Conservation (phyloP, 2,329 filamentous ascomycete genomes). For the Harringtonia lauricola region DNA sequence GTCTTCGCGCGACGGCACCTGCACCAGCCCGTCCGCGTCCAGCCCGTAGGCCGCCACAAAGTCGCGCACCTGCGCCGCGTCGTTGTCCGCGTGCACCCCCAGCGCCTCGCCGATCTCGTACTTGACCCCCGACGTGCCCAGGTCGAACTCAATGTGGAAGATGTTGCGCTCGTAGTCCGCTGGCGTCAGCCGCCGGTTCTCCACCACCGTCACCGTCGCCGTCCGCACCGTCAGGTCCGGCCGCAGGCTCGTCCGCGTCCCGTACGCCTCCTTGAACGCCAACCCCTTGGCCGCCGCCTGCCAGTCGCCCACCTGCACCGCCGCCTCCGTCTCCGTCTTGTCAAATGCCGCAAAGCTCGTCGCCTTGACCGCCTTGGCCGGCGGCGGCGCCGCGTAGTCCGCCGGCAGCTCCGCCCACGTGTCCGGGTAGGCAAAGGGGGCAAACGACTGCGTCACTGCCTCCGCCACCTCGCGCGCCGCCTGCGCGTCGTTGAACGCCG, state of each 20-base stretch:
- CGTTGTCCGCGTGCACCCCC: conserved; percentile 92
- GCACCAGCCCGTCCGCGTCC: conserved; percentile 72
- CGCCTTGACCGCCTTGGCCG: conserved; percentile 54
- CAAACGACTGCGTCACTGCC: conserved; percentile 55
- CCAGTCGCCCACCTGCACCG: conserved; percentile 60
- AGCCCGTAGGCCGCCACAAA: conserved; percentile 91
- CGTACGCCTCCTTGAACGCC: conserved; percentile 89
- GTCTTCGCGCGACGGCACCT: conserved; percentile 80
- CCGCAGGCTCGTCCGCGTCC: conserved; percentile 60
- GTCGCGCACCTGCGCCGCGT: conserved; percentile 62
- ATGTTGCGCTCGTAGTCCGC: conserved; percentile 91
- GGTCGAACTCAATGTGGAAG: conserved; percentile 98
- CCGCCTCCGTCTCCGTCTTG: conserved; percentile 62
- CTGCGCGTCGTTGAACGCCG: conserved; percentile 38
- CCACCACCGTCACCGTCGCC: conserved; percentile 78
- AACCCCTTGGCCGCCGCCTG: conserved; percentile 77
- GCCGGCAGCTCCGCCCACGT: conserved; percentile 65
- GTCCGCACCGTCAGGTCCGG: conserved; percentile 84
- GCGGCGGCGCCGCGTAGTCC: conserved; percentile 39
- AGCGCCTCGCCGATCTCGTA: conserved; percentile 98
- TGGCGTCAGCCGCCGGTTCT: conserved; percentile 89
- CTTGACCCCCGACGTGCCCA: conserved; percentile 79
- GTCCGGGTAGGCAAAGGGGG: conserved; percentile 34
- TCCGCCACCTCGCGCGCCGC: conserved; percentile 48
- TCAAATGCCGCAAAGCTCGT: conserved; percentile 79